Evolutionary conservation across 345 rosid genomes (phyloP), one percentile per base, ranked within the genome.

Genomic region (Salix udensis): DNA sequence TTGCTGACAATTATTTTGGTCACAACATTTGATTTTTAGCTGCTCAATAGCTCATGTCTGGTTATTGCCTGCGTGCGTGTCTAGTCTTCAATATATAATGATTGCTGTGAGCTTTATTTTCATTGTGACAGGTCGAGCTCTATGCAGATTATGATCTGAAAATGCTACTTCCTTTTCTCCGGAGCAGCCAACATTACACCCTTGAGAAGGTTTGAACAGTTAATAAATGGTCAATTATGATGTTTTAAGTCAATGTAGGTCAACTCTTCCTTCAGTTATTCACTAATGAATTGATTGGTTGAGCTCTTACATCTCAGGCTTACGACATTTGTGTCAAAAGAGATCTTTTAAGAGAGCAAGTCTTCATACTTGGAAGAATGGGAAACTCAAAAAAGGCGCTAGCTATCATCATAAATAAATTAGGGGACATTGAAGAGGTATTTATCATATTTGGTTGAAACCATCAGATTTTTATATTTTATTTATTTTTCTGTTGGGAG

Each of bases 341-440:
- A 88, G 87, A 89, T 85, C 93, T 96, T 75, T 80, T 94, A 70
- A 90, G 73, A 81, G 99, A 92, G 90, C 99, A 96, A 86, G 99
- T 96, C 31, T 96, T 96, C 84, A 84, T 96, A 73, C 91, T 96
- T 72, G 99, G 98, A 76, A 91, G 99, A 84, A 96, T 96, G 99
- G 98, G 99, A 70, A 96, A 96, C 77, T 75, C 98, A 60, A 94
- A 86, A 80, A 88, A 89, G 85, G 99, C 98, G 75, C 90, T 96
- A 68, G 88, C 95, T 24, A 91, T 94, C 82, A 96, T 94, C 83
- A 92, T 96, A 74, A 92, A 96, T 79, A 80, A 92, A 80, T 80
- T 96, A 67, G 98, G 97, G 65, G 99, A 94, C 78, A 94, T 96
- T 77, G 94, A 96, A 85, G 99, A 96, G 98, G 99, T 93, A 82